Conservation (phyloP, 768 basidiomycete species). For the Tricholoma saponaceum region DNA sequence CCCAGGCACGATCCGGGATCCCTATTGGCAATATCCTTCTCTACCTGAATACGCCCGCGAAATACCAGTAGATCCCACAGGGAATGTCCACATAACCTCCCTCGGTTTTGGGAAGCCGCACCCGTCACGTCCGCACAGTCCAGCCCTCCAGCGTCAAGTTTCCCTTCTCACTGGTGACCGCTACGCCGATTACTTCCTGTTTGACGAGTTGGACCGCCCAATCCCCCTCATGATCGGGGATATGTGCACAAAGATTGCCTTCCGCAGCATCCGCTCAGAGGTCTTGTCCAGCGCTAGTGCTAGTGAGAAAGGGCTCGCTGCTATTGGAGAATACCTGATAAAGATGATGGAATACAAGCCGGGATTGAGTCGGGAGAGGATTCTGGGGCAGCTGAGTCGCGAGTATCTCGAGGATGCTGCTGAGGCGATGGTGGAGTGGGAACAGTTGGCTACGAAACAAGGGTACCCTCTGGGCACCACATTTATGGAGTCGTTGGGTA, state of each 20-base stretch:
- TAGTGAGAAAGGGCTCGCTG: conserved; percentile 1
- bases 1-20: conserved; percentile 15
- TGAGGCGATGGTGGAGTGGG: conserved; percentile 4
- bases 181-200: conserved; percentile 17
- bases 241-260: conserved; percentile 6
- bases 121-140: conserved; percentile 5
- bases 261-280: conserved; percentile 10
- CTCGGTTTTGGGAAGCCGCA: conserved; percentile 9
- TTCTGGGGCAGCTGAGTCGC: conserved; percentile 8
- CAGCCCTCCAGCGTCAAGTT: conserved; percentile 15
- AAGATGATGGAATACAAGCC: conserved; percentile 12
- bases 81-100: neutral
- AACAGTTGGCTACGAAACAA: neutral
- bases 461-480: conserved; percentile 7
- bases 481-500: conserved; percentile 9
- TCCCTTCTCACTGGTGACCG: conserved; percentile 14
- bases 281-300: conserved; percentile 3
- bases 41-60: conserved; percentile 2
- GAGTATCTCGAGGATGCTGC: conserved; percentile 9
- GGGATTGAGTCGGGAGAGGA: conserved; percentile 13
- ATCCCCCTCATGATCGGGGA: conserved; percentile 12
- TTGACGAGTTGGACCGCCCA: conserved; percentile 10
- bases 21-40: conserved; percentile 6
- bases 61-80: neutral
- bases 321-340: conserved; percentile 14